A percentile compares a stretch with the other conserved stretches of the same genome.
Evolutionary conservation across 768 basidiomycete species (phyloP).

Genomic region (Kwoniella dejecticola): DNA sequence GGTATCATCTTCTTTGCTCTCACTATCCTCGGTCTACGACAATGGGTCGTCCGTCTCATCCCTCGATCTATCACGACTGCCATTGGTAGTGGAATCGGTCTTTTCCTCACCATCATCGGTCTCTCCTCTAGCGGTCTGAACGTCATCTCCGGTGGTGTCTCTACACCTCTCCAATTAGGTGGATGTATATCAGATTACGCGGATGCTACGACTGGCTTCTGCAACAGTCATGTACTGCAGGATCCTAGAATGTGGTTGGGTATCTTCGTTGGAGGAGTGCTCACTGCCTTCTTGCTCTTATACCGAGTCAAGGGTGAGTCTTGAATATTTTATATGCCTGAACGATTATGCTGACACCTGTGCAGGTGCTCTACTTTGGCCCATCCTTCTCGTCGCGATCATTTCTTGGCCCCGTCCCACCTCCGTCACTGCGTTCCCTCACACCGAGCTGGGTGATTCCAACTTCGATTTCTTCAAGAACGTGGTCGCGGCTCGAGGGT

Average conservation of each 20-base stretch:
- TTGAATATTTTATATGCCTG: not conserved
- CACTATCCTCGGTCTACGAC: conserved; percentile 78
- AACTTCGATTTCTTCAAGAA: conserved; percentile 83
- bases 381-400: conserved; percentile 79
- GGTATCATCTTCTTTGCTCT: conserved; percentile 82
- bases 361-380: conserved; percentile 64
- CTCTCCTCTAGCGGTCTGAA: conserved; percentile 69
- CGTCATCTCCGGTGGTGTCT: conserved; percentile 72
- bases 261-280: conserved; percentile 75
- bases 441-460: conserved; percentile 67
- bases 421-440: conserved; percentile 76
- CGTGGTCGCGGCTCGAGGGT: conserved; percentile 62
- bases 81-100: conserved; percentile 81
- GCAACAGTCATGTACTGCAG: conserved; percentile 66
- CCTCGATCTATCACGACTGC: conserved; percentile 82
- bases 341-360: not conserved
- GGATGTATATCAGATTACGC: conserved; percentile 66
- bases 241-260: conserved; percentile 86
- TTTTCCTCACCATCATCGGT: conserved; percentile 86
- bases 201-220: conserved; percentile 53
- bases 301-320: conserved; percentile 79
- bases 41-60: conserved; percentile 87
- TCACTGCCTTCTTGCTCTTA: conserved; percentile 78
- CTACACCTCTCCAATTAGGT: conserved; percentile 72
- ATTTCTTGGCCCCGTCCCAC: conserved; percentile 87